These are phyloP conservation scores for Beauveria scarabaeidicola DNA, from an alignment of 2,329 filamentous ascomycete species.

Conservation along the genomic window DNA sequence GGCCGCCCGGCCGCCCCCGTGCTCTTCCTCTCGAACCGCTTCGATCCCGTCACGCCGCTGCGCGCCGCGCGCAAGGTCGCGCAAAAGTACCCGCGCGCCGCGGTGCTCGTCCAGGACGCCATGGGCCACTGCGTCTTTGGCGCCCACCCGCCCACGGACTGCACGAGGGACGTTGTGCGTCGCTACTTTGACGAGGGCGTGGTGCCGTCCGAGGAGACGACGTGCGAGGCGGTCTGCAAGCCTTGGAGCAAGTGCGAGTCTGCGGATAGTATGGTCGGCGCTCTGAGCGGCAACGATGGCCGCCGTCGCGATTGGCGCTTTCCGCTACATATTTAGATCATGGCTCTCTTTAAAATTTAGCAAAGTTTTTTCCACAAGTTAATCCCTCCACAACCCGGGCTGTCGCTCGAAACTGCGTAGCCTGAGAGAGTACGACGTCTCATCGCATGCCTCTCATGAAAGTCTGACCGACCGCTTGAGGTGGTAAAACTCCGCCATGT, in stretches of 20 bases:
- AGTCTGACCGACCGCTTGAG: too few species aligned
- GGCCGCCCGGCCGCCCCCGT: constrained; percentile 33
- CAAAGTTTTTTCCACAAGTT: neutral
- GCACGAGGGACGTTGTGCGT: constrained; percentile 17
- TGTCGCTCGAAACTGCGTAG: too few species aligned
- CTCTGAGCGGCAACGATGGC: neutral
- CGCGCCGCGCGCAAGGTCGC: constrained; percentile 25
- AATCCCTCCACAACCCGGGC: neutral
- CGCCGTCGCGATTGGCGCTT: neutral
- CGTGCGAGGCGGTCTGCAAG: constrained; percentile 17
- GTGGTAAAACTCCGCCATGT: too few species aligned
- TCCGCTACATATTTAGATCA: constrained; percentile 1
- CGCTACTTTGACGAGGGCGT: constrained; percentile 23
- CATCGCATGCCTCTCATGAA: too few species aligned
- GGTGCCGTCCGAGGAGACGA: constrained; percentile 19
- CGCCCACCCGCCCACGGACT: constrained; percentile 12
- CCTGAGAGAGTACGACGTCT: too few species aligned
- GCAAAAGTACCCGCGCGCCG: constrained; percentile 19
- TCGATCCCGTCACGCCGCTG: constrained; percentile 39
- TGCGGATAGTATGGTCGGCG: too few species aligned
- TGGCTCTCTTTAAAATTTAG: neutral
- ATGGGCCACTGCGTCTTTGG: constrained; percentile 21
- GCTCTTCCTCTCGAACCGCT: constrained; percentile 33
- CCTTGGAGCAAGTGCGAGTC: constrained; percentile 12
- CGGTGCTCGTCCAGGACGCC: constrained; percentile 22